Evolutionary conservation across 441 rosid species (phyloP).

Genomic region (Theobroma grandiflorum): DNA sequence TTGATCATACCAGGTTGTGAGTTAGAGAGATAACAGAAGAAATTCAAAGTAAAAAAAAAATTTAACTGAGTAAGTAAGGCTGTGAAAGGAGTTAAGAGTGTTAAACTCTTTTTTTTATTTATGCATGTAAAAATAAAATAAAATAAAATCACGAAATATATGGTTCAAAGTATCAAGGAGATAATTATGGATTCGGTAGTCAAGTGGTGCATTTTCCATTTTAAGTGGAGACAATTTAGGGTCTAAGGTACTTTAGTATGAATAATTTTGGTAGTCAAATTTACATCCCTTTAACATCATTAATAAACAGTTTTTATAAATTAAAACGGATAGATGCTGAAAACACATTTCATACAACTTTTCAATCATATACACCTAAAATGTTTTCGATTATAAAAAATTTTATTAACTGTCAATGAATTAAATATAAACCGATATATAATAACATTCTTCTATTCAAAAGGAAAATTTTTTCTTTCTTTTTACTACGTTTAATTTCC

Average conservation of each 20-base stretch:
- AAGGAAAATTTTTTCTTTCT: too few species aligned
- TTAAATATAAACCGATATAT: too few species aligned
- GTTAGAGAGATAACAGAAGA: not conserved
- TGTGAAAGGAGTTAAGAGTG: not conserved
- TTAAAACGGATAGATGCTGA: too few species aligned
- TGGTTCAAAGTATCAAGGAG: slow-evolving; percentile 15
- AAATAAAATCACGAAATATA: not conserved
- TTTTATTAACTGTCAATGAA: too few species aligned
- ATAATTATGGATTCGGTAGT: not conserved
- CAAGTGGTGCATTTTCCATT: slow-evolving; percentile 12
- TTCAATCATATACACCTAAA: too few species aligned
- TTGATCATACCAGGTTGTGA: not conserved
- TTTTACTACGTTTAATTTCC: too few species aligned
- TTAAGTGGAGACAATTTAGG: slow-evolving; percentile 17
- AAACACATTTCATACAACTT: too few species aligned
- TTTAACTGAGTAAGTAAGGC: not conserved
- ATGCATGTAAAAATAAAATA: not conserved
- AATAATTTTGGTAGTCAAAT: too few species aligned
- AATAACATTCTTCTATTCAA: too few species aligned
- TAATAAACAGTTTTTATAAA: too few species aligned
- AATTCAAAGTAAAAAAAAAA: not conserved
- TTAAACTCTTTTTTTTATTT: not conserved
- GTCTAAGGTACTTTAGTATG: not conserved
- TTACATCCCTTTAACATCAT: too few species aligned
- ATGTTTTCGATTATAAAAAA: too few species aligned